Conservation (phyloP, 2,329 filamentous ascomycete species). For the Monilinia polystroma region DNA sequence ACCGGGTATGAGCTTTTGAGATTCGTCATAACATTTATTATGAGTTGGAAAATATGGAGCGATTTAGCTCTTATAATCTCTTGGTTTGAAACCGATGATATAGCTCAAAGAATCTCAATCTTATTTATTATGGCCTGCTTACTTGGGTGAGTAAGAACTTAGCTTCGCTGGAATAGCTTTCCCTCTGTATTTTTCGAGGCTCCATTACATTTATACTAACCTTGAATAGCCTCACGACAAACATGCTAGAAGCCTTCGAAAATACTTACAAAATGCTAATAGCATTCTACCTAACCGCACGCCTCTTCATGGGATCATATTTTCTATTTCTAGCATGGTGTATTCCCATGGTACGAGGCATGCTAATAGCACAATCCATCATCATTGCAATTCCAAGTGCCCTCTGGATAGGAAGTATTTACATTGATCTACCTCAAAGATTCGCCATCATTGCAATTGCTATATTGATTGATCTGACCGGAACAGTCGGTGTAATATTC, state of each 20-base stretch:
- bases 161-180: background rate
- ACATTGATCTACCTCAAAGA: slow-evolving; percentile 54
- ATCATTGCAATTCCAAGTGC: slow-evolving; percentile 49
- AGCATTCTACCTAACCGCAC: slow-evolving; percentile 59
- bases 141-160: slow-evolving; percentile 47
- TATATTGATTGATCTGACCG: slow-evolving; percentile 54
- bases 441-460: slow-evolving; percentile 57
- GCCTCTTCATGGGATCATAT: slow-evolving; percentile 53
- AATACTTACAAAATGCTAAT: slow-evolving; percentile 59
- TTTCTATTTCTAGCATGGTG: slow-evolving; percentile 48
- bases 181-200: background rate
- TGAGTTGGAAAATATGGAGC: slow-evolving; percentile 61
- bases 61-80: slow-evolving; percentile 57
- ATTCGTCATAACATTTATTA: slow-evolving; percentile 60
- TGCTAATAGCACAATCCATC: slow-evolving; percentile 52
- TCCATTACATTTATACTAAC: background rate
- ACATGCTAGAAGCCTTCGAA: slow-evolving; percentile 57
- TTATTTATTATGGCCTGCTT: slow-evolving; percentile 61
- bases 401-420: slow-evolving; percentile 61
- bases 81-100: slow-evolving; percentile 62
- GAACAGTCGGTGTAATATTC: slow-evolving; percentile 46
- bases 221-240: slow-evolving; percentile 53
- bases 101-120: slow-evolving; percentile 57
- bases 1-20: slow-evolving; percentile 55
- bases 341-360: slow-evolving; percentile 57